These are phyloP conservation scores for Furcasterigmium furcatum DNA, from an alignment of 2,329 filamentous ascomycete species.

Conservation along the genomic window DNA sequence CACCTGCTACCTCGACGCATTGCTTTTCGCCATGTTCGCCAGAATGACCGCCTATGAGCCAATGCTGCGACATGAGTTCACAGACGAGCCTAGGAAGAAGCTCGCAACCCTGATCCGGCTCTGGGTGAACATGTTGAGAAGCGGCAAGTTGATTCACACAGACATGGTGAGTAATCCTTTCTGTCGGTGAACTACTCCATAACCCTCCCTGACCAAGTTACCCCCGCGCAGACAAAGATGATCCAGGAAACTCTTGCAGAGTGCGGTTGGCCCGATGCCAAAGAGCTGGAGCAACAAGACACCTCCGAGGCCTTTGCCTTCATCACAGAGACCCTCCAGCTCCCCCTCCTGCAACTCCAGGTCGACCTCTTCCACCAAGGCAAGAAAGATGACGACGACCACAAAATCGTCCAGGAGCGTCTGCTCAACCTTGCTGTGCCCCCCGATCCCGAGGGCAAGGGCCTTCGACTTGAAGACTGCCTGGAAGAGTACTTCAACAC, in stretches of 20 bases:
- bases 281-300: constrained; percentile 80
- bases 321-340: constrained; percentile 83
- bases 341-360: constrained; percentile 85
- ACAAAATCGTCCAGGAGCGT: constrained; percentile 91
- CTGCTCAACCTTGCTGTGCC: constrained; percentile 90
- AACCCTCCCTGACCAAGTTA: constrained; percentile 13
- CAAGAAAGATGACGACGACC: constrained; percentile 80
- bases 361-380: constrained; percentile 95
- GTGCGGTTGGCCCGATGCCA: constrained; percentile 86
- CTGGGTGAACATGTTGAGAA: constrained; percentile 90
- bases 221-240: constrained; percentile 65
- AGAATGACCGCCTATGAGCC: constrained; percentile 87
- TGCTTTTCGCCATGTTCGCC: constrained; percentile 95
- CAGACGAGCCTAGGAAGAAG: constrained; percentile 67
- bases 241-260: constrained; percentile 79
- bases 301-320: constrained; percentile 95
- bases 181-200: background rate
- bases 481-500: constrained; percentile 95
- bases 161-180: constrained; percentile 63
- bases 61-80: constrained; percentile 78
- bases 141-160: constrained; percentile 77
- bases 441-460: constrained; percentile 64
- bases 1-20: constrained; percentile 90
- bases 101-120: constrained; percentile 76
- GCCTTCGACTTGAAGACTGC: constrained; percentile 83